These are phyloP conservation scores for Leucosporidium scottii DNA, from an alignment of 768 basidiomycete genomes.

Conservation along the genomic window DNA sequence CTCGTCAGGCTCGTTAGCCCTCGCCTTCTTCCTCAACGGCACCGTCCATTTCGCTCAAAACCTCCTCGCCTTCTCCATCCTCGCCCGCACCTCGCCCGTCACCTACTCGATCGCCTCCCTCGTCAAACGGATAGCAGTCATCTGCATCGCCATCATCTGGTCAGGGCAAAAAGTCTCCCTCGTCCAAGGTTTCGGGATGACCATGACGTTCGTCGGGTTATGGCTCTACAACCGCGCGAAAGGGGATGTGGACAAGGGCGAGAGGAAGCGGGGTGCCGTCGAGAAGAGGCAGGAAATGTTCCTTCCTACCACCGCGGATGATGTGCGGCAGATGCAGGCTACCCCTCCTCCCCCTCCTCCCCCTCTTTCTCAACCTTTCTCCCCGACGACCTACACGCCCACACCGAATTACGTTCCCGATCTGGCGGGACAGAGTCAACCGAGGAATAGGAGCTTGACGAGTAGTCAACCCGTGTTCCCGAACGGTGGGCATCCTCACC, in stretches of 20 bases:
- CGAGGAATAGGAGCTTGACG: too few relatives aligned
- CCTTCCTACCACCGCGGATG: slow-evolving; percentile 31
- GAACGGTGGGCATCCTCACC: too few relatives aligned
- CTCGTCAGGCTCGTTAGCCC: slow-evolving; percentile 54
- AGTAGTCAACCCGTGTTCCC: too few relatives aligned
- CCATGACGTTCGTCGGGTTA: slow-evolving; percentile 77
- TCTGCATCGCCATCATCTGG: slow-evolving; percentile 96
- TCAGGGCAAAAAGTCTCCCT: slow-evolving; percentile 80
- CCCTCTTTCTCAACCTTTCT: not conserved
- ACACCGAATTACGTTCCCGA: not conserved
- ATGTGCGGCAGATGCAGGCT: slow-evolving; percentile 18
- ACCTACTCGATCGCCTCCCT: slow-evolving; percentile 98
- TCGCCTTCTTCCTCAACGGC: slow-evolving; percentile 88
- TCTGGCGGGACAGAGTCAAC: too few relatives aligned
- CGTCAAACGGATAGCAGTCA: slow-evolving; percentile 95
- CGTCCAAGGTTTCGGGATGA: slow-evolving; percentile 82
- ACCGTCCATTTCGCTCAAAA: slow-evolving; percentile 95
- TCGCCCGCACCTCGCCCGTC: slow-evolving; percentile 92
- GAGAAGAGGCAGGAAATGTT: slow-evolving; percentile 34
- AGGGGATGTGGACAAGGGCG: slow-evolving; percentile 82
- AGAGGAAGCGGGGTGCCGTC: slow-evolving; percentile 43
- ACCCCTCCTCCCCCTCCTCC: not conserved
- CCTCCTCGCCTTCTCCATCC: slow-evolving; percentile 92
- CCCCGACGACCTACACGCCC: not conserved
- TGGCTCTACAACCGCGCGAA: slow-evolving; percentile 97